Conservation (phyloP, 768 basidiomycete species). For the Rhizopogon vesiculosus region DNA sequence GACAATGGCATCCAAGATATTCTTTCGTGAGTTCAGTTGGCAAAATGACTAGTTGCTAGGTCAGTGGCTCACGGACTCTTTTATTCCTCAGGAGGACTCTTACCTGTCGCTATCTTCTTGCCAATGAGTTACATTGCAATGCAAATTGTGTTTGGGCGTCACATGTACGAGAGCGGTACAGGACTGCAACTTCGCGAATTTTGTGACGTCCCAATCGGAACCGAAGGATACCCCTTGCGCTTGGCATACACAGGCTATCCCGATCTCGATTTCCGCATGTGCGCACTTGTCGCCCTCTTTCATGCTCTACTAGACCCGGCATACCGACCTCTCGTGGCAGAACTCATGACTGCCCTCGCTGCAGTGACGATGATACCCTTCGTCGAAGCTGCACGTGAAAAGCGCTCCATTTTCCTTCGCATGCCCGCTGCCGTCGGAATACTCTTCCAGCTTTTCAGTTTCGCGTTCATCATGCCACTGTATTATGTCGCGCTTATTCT, state of each 20-base stretch:
- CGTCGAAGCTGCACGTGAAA: constrained; percentile 39
- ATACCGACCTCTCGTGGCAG: constrained; percentile 13
- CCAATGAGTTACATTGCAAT: constrained; percentile 8
- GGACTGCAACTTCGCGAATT: constrained; percentile 18
- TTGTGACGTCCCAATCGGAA: constrained; percentile 23
- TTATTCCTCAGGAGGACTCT: constrained; percentile 7
- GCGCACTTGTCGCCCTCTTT: constrained; percentile 44
- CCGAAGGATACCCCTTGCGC: constrained; percentile 23
- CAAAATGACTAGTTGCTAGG: not conserved
- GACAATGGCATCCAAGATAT: not conserved
- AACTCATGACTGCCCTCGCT: constrained; percentile 7
- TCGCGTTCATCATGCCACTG: constrained; percentile 40
- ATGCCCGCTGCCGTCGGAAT: constrained; percentile 39
- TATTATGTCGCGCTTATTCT: constrained; percentile 45
- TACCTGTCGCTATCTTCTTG: constrained; percentile 17
- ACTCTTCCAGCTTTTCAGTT: constrained; percentile 35
- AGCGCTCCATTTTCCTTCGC: constrained; percentile 30
- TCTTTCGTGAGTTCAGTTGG: not conserved
- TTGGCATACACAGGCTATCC: constrained; percentile 35
- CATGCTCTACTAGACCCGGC: constrained; percentile 22
- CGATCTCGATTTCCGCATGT: constrained; percentile 36
- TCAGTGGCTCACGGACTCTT: not conserved
- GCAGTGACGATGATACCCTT: constrained; percentile 32
- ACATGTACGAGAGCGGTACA: constrained; percentile 10
- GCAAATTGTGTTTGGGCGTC: constrained; percentile 10